A percentile compares a stretch with the other conserved stretches of the same genome.
Evolutionary conservation across 2,329 filamentous ascomycete species (phyloP).

Genomic region (Ceratocystis cubensis): DNA sequence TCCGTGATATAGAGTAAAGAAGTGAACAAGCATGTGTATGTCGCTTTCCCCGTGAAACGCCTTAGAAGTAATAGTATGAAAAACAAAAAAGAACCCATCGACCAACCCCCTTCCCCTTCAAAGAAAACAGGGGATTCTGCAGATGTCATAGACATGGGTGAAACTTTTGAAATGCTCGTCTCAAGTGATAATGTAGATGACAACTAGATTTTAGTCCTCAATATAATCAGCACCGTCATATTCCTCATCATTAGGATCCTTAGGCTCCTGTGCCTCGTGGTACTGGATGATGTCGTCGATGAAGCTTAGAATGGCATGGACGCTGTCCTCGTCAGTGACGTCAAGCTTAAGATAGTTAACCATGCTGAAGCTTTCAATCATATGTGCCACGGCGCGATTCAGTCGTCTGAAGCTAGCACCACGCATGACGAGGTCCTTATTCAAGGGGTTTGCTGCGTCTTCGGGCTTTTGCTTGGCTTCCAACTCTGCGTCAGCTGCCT

Average conservation of each 20-base stretch:
- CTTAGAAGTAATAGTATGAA: background rate
- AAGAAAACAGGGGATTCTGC: background rate
- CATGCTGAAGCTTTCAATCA: slow-evolving; percentile 98
- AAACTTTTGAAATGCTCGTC: background rate
- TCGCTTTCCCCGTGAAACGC: slow-evolving; percentile 11
- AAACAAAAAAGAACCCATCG: background rate
- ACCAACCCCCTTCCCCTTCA: too few relatives aligned
- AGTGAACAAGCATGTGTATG: slow-evolving; percentile 6
- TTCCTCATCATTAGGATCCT: slow-evolving; percentile 57
- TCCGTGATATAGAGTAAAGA: background rate
- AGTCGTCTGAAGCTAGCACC: slow-evolving; percentile 70
- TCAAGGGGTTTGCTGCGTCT: slow-evolving; percentile 41
- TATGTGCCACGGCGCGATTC: slow-evolving; percentile 73
- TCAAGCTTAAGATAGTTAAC: slow-evolving; percentile 88
- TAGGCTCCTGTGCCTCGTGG: slow-evolving; percentile 84
- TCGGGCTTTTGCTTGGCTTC: slow-evolving; percentile 44
- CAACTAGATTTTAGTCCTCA: slow-evolving; percentile 23
- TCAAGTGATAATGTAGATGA: too few relatives aligned
- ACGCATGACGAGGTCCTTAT: slow-evolving; percentile 60
- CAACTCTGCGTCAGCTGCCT: slow-evolving; percentile 42
- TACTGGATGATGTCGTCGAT: slow-evolving; percentile 91
- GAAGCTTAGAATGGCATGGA: slow-evolving; percentile 71
- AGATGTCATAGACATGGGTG: background rate
- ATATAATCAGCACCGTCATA: slow-evolving; percentile 32
- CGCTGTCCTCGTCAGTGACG: slow-evolving; percentile 81